Conservation (phyloP, 2,329 filamentous ascomycete genomes). For the Geosmithia flava region DNA sequence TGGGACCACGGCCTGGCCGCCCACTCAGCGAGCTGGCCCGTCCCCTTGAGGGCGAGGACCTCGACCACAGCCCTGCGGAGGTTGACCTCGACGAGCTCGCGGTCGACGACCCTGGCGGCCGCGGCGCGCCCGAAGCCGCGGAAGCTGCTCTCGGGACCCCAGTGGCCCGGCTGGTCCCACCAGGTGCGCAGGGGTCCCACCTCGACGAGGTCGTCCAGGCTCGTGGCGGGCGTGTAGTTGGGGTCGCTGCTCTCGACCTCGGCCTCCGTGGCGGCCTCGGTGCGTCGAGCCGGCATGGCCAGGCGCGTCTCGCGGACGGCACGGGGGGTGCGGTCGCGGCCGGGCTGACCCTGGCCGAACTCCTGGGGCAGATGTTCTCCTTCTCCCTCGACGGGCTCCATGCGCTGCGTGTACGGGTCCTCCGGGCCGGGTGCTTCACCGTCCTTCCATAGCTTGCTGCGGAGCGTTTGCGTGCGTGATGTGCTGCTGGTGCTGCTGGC, state of each 20-base stretch:
- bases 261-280: slow-evolving; percentile 18
- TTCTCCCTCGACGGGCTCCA: slow-evolving; percentile 10
- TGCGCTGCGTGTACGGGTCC: slow-evolving; percentile 23
- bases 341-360: slow-evolving; percentile 10
- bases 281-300: slow-evolving; percentile 17
- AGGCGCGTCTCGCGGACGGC: slow-evolving; percentile 16
- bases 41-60: slow-evolving; percentile 28
- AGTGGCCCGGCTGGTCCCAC: slow-evolving; percentile 43
- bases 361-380: slow-evolving; percentile 12
- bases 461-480: slow-evolving; percentile 16
- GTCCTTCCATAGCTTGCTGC: slow-evolving; percentile 25
- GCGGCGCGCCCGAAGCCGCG: slow-evolving; percentile 25
- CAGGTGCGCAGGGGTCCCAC: slow-evolving; percentile 34
- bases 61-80: slow-evolving; percentile 40
- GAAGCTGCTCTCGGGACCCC: slow-evolving; percentile 32
- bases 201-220: slow-evolving; percentile 30
- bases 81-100: slow-evolving; percentile 31
- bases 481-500: slow-evolving; percentile 7
- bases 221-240: slow-evolving; percentile 34
- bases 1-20: slow-evolving; percentile 18
- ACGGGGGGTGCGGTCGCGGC: slow-evolving; percentile 9
- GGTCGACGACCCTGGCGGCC: slow-evolving; percentile 23
- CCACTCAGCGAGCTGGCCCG: slow-evolving; percentile 16
- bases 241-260: slow-evolving; percentile 16
- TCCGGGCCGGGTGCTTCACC: slow-evolving; percentile 23